Conservation (phyloP, 2,329 filamentous ascomycete species). For the Colletotrichum chlorophyti region DNA sequence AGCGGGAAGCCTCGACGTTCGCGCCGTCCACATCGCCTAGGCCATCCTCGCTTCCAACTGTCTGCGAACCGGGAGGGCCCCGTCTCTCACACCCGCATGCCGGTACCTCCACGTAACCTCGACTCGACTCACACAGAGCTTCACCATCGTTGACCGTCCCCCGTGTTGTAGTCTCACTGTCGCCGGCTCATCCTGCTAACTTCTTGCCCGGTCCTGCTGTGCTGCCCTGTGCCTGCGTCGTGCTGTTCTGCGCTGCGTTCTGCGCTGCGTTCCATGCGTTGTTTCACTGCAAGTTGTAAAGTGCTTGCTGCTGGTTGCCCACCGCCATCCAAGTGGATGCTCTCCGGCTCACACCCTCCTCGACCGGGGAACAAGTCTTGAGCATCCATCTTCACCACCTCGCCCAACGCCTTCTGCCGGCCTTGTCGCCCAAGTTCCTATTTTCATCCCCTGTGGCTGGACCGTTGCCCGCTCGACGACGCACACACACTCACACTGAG, state of each 20-base stretch:
- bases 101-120: neutral
- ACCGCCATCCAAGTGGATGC: constrained; percentile 20
- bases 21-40: constrained; percentile 10
- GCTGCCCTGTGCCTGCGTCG: constrained; percentile 20
- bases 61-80: constrained; percentile 4
- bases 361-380: constrained; percentile 16
- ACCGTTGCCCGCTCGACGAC: constrained; percentile 14
- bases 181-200: constrained; percentile 7
- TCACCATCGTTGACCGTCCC: neutral
- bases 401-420: constrained; percentile 4
- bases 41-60: constrained; percentile 9
- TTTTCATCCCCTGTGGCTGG: constrained; percentile 5
- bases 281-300: constrained; percentile 25
- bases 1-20: constrained; percentile 6
- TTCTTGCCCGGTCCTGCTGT: constrained; percentile 17
- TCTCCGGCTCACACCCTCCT: constrained; percentile 9
- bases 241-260: constrained; percentile 10
- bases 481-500: neutral
- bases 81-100: too few relatives aligned
- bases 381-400: neutral
- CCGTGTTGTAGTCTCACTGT: neutral
- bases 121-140: neutral
- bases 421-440: neutral
- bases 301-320: constrained; percentile 18
- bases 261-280: constrained; percentile 7